Evolutionary conservation across 805 yeast genomes (phyloP), one percentile per base, ranked within the genome.

Genomic region (Yarrowia porcina): DNA sequence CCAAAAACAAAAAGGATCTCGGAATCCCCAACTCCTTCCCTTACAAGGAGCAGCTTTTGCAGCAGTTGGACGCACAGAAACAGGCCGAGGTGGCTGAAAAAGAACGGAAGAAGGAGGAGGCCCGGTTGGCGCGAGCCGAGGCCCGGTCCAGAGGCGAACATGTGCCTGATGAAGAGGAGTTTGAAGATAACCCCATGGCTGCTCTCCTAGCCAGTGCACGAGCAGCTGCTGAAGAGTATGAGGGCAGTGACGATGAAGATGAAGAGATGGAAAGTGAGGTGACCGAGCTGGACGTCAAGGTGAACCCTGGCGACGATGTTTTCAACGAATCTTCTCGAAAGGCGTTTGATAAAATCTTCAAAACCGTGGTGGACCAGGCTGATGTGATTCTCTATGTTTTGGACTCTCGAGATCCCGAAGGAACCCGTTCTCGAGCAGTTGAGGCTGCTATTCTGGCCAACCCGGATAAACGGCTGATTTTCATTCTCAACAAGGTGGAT

Each of bases 351-450:
- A 93, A 92, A 77, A 85, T 93, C 65, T 93, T 92, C 81, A 92
- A 91, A 75, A 82, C 91, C 15, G 97, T 94, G 36, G 92, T 94
- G 21, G 97, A 91, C 65, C 88, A 91, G 21, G 80, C 97, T 1
- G 99, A 93, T 73, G 97, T 93, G 62, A 80, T 93, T 18, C 79
- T 92, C 63, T 93, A 94, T 71, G 97, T 93, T n/a, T 78, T 93
- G 71, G 99, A 93, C 76, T 97, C 99, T 1, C 86, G 99, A 75
- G 97, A 94, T 75, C 99, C 99, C 63, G 96, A 90, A 74, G 86
- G 90, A 18, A 93, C 98, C 2, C 84, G 99, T 72, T 91, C 97
- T 9, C 84, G 86, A 73, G 90, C 85, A 72, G 92, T 94, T 42
- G 99, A 94, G 79, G 88, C 90, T 73, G 89, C 96, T 2, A 90